Evolutionary conservation across 768 basidiomycete genomes (phyloP).

Genomic region (Sarcomyxa edulis): DNA sequence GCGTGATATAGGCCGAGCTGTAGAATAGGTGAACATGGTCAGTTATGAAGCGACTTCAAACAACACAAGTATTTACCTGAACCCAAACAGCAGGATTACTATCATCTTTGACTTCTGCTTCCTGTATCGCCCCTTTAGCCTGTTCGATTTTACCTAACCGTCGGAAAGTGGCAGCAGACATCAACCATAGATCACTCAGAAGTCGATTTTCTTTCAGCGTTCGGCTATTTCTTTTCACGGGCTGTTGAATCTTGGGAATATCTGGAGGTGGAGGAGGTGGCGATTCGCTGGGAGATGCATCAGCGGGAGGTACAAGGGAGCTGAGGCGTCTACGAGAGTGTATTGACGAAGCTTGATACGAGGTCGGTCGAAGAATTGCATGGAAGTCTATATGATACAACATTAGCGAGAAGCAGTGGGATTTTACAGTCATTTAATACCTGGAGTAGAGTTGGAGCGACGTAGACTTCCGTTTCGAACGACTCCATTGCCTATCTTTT

Average conservation of each 20-base stretch:
- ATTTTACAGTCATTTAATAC: constrained; percentile 26
- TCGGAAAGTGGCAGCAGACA: constrained; percentile 92
- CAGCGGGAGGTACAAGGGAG: constrained; percentile 36
- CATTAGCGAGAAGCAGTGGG: neutral
- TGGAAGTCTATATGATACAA: constrained; percentile 52
- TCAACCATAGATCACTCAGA: constrained; percentile 86
- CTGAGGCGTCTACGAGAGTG: constrained; percentile 68
- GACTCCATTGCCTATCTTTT: constrained; percentile 71
- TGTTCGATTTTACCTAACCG: constrained; percentile 87
- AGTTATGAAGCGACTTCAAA: neutral
- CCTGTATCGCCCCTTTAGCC: constrained; percentile 85
- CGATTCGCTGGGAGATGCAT: constrained; percentile 25
- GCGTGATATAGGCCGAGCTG: constrained; percentile 75
- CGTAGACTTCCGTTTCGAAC: constrained; percentile 49
- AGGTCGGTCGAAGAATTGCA: constrained; percentile 50
- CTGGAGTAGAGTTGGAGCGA: constrained; percentile 64
- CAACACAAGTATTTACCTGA: constrained; percentile 52
- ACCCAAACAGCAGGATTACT: constrained; percentile 91
- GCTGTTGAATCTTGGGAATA: constrained; percentile 28
- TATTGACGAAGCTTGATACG: constrained; percentile 76
- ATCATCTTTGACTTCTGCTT: constrained; percentile 88
- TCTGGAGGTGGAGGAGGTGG: constrained; percentile 43
- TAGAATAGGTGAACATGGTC: neutral
- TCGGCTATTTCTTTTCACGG: constrained; percentile 33
- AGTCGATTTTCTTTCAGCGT: constrained; percentile 59